Percentiles rank a stretch among this genome's conserved stretches.
Evolutionary conservation across 345 rosid species (phyloP).

Genomic region (Linum tenue): DNA sequence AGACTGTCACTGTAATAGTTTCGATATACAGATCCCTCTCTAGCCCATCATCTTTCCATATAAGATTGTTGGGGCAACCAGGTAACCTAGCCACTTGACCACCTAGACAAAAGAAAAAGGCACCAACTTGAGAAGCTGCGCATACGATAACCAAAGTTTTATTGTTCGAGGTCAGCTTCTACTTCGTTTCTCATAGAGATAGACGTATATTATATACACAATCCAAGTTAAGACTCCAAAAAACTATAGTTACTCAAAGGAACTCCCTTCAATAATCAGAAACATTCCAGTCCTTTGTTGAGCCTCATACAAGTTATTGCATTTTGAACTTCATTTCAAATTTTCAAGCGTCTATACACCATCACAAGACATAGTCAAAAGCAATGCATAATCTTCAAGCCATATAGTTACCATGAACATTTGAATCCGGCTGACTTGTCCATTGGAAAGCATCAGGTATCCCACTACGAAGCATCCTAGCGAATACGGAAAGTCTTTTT

Average conservation of each 20-base stretch:
- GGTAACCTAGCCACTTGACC: slow-evolving; percentile 21
- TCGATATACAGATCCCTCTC: slow-evolving; percentile 86
- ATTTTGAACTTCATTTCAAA: not conserved
- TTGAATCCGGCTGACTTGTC: slow-evolving; percentile 43
- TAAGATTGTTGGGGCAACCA: slow-evolving; percentile 46
- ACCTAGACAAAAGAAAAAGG: no score
- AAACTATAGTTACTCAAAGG: not conserved
- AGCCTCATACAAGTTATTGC: not conserved
- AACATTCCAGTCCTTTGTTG: not conserved
- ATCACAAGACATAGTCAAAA: not conserved
- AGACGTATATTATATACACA: not conserved
- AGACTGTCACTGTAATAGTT: slow-evolving; percentile 71
- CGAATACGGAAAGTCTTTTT: slow-evolving; percentile 50
- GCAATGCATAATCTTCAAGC: not conserved
- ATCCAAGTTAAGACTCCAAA: not conserved
- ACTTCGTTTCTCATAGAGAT: not conserved
- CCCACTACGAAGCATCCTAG: slow-evolving; percentile 86
- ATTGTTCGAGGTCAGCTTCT: not conserved
- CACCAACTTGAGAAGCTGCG: slow-evolving; percentile 42
- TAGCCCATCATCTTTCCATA: slow-evolving; percentile 81
- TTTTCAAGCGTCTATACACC: not conserved
- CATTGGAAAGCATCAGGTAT: slow-evolving; percentile 61
- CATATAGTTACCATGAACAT: slow-evolving; percentile 15
- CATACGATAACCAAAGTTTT: slow-evolving; percentile 10
- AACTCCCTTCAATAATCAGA: not conserved